A percentile compares a stretch with the other conserved stretches of the same genome.
Evolutionary conservation across 169 alveolate genomes (phyloP).

Genomic region (Sarcocystis neurona): DNA sequence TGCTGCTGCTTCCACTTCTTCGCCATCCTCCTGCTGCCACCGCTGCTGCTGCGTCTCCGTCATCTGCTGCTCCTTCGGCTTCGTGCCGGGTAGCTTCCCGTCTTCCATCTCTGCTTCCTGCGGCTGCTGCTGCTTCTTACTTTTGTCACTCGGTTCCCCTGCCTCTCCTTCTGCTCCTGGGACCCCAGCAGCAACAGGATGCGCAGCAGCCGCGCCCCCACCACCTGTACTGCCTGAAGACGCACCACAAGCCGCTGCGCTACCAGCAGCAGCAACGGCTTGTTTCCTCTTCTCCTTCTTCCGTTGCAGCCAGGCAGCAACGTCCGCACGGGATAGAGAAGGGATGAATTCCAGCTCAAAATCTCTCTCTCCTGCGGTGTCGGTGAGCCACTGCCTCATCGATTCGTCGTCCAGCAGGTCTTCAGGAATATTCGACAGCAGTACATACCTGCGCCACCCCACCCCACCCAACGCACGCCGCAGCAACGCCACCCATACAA

Average conservation of each 20-base stretch:
- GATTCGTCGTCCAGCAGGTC: neutral
- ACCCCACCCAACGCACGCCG: no score
- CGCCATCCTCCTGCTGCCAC: conserved; percentile 24
- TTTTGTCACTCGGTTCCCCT: neutral
- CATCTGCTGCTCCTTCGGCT: neutral
- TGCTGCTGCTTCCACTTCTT: neutral
- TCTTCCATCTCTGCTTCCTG: neutral
- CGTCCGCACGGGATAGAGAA: neutral
- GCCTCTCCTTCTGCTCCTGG: neutral
- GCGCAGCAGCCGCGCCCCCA: neutral
- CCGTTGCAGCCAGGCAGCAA: neutral
- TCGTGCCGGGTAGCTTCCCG: neutral
- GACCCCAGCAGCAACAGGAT: neutral
- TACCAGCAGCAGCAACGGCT: neutral
- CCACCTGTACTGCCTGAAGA: no score
- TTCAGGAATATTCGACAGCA: conserved; percentile 12
- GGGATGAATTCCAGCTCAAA: conserved; percentile 17
- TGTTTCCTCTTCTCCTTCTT: neutral
- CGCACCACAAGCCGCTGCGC: no score
- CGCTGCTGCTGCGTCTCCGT: conserved; percentile 35
- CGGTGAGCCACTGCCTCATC: neutral
- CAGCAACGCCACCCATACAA: no score
- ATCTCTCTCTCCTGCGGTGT: neutral
- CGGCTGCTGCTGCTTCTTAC: neutral
- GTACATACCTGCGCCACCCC: neutral